phyloP scores from a whole-genome alignment of 169 alveolate genomes.

The Cryptosporidium muris region DNA sequence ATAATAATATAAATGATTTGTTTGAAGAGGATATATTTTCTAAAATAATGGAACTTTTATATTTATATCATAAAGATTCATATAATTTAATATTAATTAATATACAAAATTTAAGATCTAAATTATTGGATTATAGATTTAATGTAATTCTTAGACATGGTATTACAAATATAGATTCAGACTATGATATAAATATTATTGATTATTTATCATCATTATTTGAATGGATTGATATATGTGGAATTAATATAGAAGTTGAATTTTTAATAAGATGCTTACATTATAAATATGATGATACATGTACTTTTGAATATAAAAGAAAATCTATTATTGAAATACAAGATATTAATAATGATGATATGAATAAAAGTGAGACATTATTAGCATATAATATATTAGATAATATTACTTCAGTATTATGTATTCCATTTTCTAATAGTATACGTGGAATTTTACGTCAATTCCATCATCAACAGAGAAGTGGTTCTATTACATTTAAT shows the following conservation, averaged over 20 bases:
- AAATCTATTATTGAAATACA: too few species aligned
- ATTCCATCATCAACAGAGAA: slow-evolving; percentile 59
- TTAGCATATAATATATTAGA: slow-evolving; percentile 31
- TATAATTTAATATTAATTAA: background rate
- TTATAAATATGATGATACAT: slow-evolving; percentile 7
- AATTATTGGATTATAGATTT: slow-evolving; percentile 58
- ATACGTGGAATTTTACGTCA: slow-evolving; percentile 61
- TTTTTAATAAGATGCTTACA: slow-evolving; percentile 17
- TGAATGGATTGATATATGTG: slow-evolving; percentile 63
- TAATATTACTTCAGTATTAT: slow-evolving; percentile 18
- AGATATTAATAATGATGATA: background rate
- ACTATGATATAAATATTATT: background rate
- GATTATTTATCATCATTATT: slow-evolving; percentile 48
- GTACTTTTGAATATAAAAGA: slow-evolving; percentile 33
- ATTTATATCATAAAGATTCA: slow-evolving; percentile 24
- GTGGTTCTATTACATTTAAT: slow-evolving; percentile 23
- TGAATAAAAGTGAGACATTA: background rate
- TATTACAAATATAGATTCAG: slow-evolving; percentile 3
- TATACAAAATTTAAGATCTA: slow-evolving; percentile 26
- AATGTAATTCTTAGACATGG: slow-evolving; percentile 45
- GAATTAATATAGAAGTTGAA: slow-evolving; percentile 37
- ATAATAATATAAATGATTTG: background rate
- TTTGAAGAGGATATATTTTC: slow-evolving; percentile 30
- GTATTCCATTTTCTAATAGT: slow-evolving; percentile 51
- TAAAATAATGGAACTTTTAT: slow-evolving; percentile 21